A percentile compares a stretch with the other conserved stretches of the same genome.
Conservation (phyloP, 306 rosid species). For the Quercus berberidifolia region DNA sequence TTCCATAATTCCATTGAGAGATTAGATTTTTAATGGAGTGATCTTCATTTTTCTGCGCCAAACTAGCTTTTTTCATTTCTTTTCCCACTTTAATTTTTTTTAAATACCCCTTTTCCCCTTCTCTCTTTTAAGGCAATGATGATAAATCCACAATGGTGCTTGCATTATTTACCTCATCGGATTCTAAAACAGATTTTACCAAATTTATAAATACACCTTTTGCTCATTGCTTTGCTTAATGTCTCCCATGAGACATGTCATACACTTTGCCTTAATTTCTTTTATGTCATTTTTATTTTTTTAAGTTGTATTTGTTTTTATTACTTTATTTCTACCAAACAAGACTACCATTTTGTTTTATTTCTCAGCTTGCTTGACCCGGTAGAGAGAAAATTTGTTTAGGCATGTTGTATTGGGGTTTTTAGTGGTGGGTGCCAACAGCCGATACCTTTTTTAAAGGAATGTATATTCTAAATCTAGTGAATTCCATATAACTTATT, state of each 20-base stretch:
- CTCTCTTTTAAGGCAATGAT: conserved; percentile 27
- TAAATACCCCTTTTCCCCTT: not conserved
- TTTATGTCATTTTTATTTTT: not conserved
- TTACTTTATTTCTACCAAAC: not conserved
- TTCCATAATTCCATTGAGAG: conserved; percentile 16
- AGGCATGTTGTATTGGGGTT: conserved; percentile 13
- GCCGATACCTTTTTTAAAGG: conserved; percentile 11
- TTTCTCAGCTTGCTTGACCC: not conserved
- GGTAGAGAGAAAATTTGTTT: conserved; percentile 5
- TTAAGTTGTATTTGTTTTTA: not conserved
- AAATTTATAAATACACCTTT: conserved; percentile 22
- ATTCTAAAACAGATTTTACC: not conserved
- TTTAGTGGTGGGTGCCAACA: conserved; percentile 38
- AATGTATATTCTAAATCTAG: conserved; percentile 12
- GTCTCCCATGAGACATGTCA: not conserved
- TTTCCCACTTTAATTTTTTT: not conserved
- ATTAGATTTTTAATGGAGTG: conserved; percentile 18
- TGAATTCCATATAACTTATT: conserved; percentile 19
- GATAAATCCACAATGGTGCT: conserved; percentile 37
- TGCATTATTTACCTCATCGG: conserved; percentile 23
- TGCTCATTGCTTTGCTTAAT: conserved; percentile 23
- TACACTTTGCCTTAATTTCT: not conserved
- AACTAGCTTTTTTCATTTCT: conserved; percentile 15
- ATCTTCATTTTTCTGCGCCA: conserved; percentile 7
- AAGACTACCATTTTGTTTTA: not conserved